Evolutionary conservation across 148 eudicot species (phyloP).

Genomic region (Cornus kousa): DNA sequence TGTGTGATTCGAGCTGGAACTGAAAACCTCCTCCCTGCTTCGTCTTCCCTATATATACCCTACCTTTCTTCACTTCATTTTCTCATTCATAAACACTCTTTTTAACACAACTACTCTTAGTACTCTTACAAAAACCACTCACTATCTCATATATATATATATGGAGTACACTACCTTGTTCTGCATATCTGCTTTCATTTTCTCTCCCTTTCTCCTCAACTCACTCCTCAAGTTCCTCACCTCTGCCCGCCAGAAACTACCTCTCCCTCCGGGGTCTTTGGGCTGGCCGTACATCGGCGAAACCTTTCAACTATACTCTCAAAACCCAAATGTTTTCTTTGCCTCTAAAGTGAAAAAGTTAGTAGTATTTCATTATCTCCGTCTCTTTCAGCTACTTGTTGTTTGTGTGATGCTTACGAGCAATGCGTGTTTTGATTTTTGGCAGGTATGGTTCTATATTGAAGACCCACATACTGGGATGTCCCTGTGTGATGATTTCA

Average conservation of each 20-base stretch:
- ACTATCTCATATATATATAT: background rate
- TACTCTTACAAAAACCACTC: background rate
- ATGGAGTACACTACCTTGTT: constrained; percentile 34
- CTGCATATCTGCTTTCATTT: constrained; percentile 13
- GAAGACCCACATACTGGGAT: constrained; percentile 85
- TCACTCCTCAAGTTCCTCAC: constrained; percentile 14
- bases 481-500: constrained; percentile 88
- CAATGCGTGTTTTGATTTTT: background rate
- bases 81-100: constrained; percentile 14
- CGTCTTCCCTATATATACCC: constrained; percentile 41
- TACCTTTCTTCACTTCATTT: constrained; percentile 6
- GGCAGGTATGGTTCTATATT: constrained; percentile 81
- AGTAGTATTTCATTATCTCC: constrained; percentile 22
- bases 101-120: background rate
- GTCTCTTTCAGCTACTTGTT: background rate
- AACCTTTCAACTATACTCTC: constrained; percentile 86
- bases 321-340: constrained; percentile 86
- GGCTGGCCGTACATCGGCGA: constrained; percentile 95
- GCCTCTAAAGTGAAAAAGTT: constrained; percentile 78
- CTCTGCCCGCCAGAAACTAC: constrained; percentile 31
- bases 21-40: constrained; percentile 17
- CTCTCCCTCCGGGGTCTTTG: constrained; percentile 85
- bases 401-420: background rate
- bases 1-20: constrained; percentile 64
- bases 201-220: constrained; percentile 16